These are phyloP conservation scores for Papiliotrema flavescens DNA, from an alignment of 1,284 basidiomycete genomes.

Conservation along the genomic window DNA sequence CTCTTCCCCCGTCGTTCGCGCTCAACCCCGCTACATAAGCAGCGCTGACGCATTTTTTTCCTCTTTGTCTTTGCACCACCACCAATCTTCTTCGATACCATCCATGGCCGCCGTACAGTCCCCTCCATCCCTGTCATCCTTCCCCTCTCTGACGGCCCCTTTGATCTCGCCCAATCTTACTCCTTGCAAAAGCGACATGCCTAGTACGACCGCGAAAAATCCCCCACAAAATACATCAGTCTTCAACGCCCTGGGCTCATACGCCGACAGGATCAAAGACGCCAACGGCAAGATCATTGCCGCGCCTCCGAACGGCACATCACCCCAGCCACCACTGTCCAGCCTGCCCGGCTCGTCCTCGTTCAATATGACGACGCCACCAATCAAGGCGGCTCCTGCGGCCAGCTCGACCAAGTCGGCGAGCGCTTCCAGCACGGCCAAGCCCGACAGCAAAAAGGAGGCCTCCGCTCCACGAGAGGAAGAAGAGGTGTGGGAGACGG, in stretches of 20 bases:
- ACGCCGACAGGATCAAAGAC: constrained; percentile 43
- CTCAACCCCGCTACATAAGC: background rate
- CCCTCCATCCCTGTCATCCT: constrained; percentile 10
- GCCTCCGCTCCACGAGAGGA: constrained; percentile 11
- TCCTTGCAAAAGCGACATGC: background rate
- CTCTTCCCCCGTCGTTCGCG: constrained; percentile 1
- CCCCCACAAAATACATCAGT: constrained; percentile 25
- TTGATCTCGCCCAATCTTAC: background rate
- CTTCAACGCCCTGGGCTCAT: constrained; percentile 45
- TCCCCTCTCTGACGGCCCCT: constrained; percentile 11
- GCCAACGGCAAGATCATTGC: constrained; percentile 11
- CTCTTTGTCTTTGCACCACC: constrained; percentile 5
- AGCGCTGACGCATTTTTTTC: constrained; percentile 1
- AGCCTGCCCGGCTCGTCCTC: background rate
- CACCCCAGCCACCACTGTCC: constrained; percentile 3
- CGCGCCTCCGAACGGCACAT: background rate
- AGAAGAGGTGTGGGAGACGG: constrained; percentile 39
- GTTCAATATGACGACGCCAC: background rate
- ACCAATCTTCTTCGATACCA: constrained; percentile 2
- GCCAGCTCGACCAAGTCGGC: background rate
- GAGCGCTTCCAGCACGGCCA: background rate
- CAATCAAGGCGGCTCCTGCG: background rate
- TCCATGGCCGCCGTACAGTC: constrained; percentile 23
- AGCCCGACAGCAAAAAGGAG: background rate
- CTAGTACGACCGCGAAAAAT: background rate